Base-by-base conservation (phyloP, 2,329 filamentous ascomycete species). In the Cladophialophora bantiana region DNA sequence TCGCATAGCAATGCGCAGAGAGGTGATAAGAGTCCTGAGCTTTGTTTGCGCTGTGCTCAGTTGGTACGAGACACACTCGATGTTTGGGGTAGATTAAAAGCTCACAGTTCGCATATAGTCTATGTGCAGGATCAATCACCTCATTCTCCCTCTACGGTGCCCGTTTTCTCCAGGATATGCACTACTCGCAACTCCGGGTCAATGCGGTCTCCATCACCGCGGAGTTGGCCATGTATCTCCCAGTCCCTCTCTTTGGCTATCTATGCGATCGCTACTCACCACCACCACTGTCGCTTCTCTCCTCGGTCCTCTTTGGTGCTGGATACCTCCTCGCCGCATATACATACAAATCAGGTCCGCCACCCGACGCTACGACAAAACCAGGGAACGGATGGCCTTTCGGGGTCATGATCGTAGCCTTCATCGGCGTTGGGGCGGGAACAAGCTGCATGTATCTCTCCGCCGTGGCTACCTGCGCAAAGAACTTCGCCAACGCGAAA, bases 111-210 rank as follows among this genome's bases (percentile, higher is more conserved):
- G 35, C 13, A 18, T 56, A 20, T 72, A 84, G 82, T 72, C 85
- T 97, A 36, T 95, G 92, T 77, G 94, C 93, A 35, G 95, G 94
- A 68, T 96, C 92, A 74, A 92, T 98, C 75, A 93, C 93, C 58
- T 91, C 93, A 57, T 99, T 95, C 82, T 97, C 93, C 40, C 88
- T 99, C 36, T 99, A 98, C 77, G 95, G 91, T 7, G 94, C 92
- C 72, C 84, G 96, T 56, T 93, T 99, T 81, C 92, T 97, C 78
- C 90, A 90, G 63, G 89, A 89, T 53, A 84, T 99, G 59, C 90
- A 89, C 75, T 99, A 98, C 80, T 90, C 89, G 2, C 95, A 99
- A 80, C 86, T 95, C 69, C 92, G 95, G 77, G 93, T 99, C 79
- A 98, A 98, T 78, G 88, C 90, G 35, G 89, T 97, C 54, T 91